A percentile compares a stretch with the other conserved stretches of the same genome.
phyloP scores from a whole-genome alignment of 345 rosid genomes.

The Populus euphratica region DNA sequence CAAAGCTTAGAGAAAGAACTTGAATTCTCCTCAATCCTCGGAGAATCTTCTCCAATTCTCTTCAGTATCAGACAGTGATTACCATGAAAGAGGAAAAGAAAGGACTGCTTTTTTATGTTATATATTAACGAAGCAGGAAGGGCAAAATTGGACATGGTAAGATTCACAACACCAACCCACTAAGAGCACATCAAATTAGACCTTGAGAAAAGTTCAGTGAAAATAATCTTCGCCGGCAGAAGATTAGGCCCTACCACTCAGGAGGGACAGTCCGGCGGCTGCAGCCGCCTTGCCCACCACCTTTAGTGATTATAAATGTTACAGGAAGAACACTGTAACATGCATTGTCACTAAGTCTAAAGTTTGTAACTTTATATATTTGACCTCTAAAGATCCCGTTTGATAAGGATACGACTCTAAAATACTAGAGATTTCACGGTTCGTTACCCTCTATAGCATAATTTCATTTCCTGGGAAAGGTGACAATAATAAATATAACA shows the following conservation, averaged over 20 bases:
- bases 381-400: not conserved
- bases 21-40: conserved; percentile 1
- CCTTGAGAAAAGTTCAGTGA: not conserved
- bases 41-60: conserved; percentile 2
- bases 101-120: not conserved
- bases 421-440: not conserved
- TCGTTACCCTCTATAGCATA: not conserved
- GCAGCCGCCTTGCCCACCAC: not conserved
- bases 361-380: not conserved
- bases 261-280: conserved; percentile 1
- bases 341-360: not conserved
- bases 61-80: not conserved
- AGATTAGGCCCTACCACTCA: not conserved
- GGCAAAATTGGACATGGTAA: too few relatives aligned
- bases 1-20: not conserved
- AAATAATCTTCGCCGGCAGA: not conserved
- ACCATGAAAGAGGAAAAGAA: not conserved
- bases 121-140: not conserved
- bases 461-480: not conserved
- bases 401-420: not conserved
- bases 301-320: not conserved
- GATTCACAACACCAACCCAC: conserved; percentile 9
- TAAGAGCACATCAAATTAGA: conserved; percentile 1
- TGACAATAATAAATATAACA: not conserved
- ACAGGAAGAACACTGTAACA: not conserved